Conservation (phyloP, 306 rosid genomes). For the Cicer bijugum region DNA sequence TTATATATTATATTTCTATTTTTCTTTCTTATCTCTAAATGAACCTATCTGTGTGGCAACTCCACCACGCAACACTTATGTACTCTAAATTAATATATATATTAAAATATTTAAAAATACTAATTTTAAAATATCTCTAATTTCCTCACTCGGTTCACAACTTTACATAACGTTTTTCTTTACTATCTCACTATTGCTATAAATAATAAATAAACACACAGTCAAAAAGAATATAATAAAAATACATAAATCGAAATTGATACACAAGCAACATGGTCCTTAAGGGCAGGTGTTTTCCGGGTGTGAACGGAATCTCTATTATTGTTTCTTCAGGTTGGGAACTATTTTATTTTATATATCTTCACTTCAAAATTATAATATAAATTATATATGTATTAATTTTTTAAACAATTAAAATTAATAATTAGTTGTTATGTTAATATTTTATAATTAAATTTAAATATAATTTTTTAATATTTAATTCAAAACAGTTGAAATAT, state of each 20-base stretch:
- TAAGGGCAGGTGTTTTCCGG: slow-evolving; percentile 5
- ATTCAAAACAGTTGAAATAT: too few species aligned
- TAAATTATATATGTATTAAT: too few species aligned
- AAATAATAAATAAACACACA: too few species aligned
- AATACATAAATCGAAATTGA: neutral
- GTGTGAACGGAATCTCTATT: slow-evolving; percentile 44
- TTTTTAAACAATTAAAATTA: too few species aligned
- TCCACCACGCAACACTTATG: slow-evolving; percentile 45
- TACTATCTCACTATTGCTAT: too few species aligned
- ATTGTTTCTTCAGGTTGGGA: neutral
- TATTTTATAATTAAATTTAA: too few species aligned
- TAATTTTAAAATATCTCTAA: too few species aligned
- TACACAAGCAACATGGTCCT: slow-evolving; percentile 5
- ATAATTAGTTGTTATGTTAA: too few species aligned
- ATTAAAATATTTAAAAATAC: too few species aligned
- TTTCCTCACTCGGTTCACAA: neutral
- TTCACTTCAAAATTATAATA: neutral
- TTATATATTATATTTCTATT: neutral
- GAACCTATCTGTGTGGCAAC: slow-evolving; percentile 60
- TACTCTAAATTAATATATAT: too few species aligned
- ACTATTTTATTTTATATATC: neutral
- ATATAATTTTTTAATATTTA: too few species aligned
- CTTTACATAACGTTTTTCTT: neutral
- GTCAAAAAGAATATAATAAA: neutral
- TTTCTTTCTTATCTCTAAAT: slow-evolving; percentile 51